Evolutionary conservation across 495 filamentous ascomycete species (phyloP), one percentile per base, ranked within the genome.

Genomic region (Aspergillus affinis): DNA sequence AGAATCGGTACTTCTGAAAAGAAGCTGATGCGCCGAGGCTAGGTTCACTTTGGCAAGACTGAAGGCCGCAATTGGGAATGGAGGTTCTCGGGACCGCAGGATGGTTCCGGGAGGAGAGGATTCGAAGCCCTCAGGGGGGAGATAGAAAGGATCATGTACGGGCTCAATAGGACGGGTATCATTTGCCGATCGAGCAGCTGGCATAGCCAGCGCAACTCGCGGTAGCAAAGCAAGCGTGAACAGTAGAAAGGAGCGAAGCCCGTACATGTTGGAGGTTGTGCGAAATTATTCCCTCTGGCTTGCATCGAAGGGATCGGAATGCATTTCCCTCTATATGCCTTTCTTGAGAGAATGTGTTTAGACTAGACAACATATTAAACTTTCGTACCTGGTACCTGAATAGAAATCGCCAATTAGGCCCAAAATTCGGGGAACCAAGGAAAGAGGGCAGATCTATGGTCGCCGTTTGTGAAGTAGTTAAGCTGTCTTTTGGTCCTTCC

Each of bases 1-100:
- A 13, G 68, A 63, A 61, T 84, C 69, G 0, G 79, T 82, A 1
- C 80, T 79, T 0, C 81, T 77, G 65, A 76, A 85, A 10, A 85
- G 78, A 51, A 84, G 72, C 52, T 84, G 78, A 58, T 78, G 79
- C 0, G 75, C 71, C 8, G 64, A 50, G 13, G 69, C 69, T 17
- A 78, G 50, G 58, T 82, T 82, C 21, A 61, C 53, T 26, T 61
- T 48, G 30, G 47, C 56, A 10, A 57, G 5, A 13, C 75, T 71
- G 23, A 79, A 75, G 13, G 77, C 72, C 0, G 61, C 51, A 27
- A 69, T 62, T 7, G 63, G 61, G 19, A 56, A 59, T 9, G 67
- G 67, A 19, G 67, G 60, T 12, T 46, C 55, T 10, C 82, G 78
- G 32, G 75, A 54, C 46, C 76, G 75, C n/a, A 84, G 73, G 30